Evolutionary conservation across 225 moss, liverwort and hornwort genomes (phyloP), one percentile per base, ranked within the genome.

Genomic region (Polytrichum commune): DNA sequence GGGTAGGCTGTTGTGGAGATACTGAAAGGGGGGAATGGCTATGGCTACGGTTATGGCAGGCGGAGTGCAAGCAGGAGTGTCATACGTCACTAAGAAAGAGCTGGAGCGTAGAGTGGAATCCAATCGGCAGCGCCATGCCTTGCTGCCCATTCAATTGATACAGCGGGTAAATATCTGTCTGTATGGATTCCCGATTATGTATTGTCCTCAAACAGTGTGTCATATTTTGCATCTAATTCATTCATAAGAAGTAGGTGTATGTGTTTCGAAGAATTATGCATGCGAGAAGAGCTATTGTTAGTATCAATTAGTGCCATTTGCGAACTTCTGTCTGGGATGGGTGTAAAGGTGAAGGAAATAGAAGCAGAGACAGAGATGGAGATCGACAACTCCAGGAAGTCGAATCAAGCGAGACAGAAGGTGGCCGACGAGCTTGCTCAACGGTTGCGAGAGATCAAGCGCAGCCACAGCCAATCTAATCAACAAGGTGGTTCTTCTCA

Each of bases 81-180:
- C 27, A 16, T 74, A 75, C 24, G 46, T 46, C 16, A 69, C 81
- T 26, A 64, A 66, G 69, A 78, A 84, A 64, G 85, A 82, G 53
- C 46, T 74, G 29, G 69, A 86, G 73, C 86, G 86, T 19, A 65
- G 79, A 56, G 66, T 77, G 29, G 69, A 80, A 23, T 91, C 91
- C 6, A 65, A 82, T 68, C 79, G 72, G 64, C 77, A 78, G 32
- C 79, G 93, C 22, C 77, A 79, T 65, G 81, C 84, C 62, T 71
- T 88, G 75, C 76, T 86, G 66, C 86, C 93, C 54, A 20, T 65
- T 13, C 84, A 73, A 27, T 82, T 94, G 30, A 87, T 90, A 60
- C 53, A 86, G 68, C 77, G 88, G 75, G 86, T 84, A 60, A 80
- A 29, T 35, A 13, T 16, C 46, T 46, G 13, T 46, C 46, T 46